Evolutionary conservation across 78 protist genomes (phyloP), one percentile per base, ranked within the genome.

Genomic region (Dictyostelium firmibasis): DNA sequence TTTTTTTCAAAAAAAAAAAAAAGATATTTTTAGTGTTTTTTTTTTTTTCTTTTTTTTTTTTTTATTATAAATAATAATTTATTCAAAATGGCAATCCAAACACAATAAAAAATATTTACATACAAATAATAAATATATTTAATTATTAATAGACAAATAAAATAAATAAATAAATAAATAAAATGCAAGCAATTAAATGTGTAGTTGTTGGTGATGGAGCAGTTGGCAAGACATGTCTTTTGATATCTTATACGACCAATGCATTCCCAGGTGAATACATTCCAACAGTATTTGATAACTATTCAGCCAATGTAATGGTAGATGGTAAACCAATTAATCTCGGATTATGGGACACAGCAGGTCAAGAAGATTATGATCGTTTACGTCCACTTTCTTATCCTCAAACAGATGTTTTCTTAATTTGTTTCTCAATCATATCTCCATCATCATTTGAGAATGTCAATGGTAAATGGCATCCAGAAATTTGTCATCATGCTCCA

Each of bases 191-290:
- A 72, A 36, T 81, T 67, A 92, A 92, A 67, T 78, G 84, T 60
- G 84, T 92, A 43, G 44, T 92, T 16, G 84, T 92, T 31, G 95
- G 95, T 60, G 95, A 92, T 47, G 84, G 91, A 36, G 91, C 95
- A 1, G 97, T 96, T n/a, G 98, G 98, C 18, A 97, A 97, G 92
- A 92, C 98, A 10, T 92, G 95, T 67, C 50, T 98, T 3, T 86
- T 98, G 67, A 83, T 97, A 36, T 91, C 96, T 38, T 97, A 84
- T 43, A 53, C 79, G 41, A 9, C 18, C 8, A 33, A 33, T 13
- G 44, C 44, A 33, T 72, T 72, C 10, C 79, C 79, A 25, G 33
- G 38, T 13, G 79, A 72, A 14, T 72, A 72, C 18, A 72, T 72
- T 13, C 79, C 79, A 72, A 72, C 79, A 4, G 79, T 72, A 13